A percentile compares a stretch with the other conserved stretches of the same genome.
Evolutionary conservation across 331 rosid genomes (phyloP).

Genomic region (Phaseolus coccineus): DNA sequence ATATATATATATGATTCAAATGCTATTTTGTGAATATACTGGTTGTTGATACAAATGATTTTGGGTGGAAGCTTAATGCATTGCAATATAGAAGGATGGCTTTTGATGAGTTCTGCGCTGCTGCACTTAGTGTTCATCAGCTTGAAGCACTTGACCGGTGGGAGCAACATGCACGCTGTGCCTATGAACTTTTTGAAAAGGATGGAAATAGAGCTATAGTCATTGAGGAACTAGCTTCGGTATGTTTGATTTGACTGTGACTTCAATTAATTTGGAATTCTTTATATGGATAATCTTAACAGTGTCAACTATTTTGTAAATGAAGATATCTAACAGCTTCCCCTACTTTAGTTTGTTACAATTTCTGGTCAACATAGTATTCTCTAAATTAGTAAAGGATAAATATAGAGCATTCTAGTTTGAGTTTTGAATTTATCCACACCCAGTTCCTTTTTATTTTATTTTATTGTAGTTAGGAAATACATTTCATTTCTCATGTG

Average conservation of each 20-base stretch:
- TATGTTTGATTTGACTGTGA: conserved; percentile 47
- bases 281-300: background rate
- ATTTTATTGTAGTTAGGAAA: background rate
- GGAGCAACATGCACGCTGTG: conserved; percentile 98
- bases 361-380: conserved; percentile 10
- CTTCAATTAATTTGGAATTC: conserved; percentile 8
- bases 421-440: background rate
- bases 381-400: conserved; percentile 15
- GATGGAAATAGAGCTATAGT: conserved; percentile 91
- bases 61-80: conserved; percentile 78
- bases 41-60: conserved; percentile 25
- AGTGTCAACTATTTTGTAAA: conserved; percentile 5
- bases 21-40: conserved; percentile 15
- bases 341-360: background rate
- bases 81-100: conserved; percentile 92
- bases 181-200: conserved; percentile 88
- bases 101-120: conserved; percentile 92
- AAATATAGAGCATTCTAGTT: background rate
- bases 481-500: conserved; percentile 47
- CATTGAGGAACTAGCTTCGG: conserved; percentile 96
- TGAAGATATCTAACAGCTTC: conserved; percentile 1
- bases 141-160: conserved; percentile 85
- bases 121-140: conserved; percentile 89
- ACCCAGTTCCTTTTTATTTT: background rate
- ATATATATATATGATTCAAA: background rate